phyloP scores from a whole-genome alignment of 129 eudicot genomes.

The Centaurea solstitialis region DNA sequence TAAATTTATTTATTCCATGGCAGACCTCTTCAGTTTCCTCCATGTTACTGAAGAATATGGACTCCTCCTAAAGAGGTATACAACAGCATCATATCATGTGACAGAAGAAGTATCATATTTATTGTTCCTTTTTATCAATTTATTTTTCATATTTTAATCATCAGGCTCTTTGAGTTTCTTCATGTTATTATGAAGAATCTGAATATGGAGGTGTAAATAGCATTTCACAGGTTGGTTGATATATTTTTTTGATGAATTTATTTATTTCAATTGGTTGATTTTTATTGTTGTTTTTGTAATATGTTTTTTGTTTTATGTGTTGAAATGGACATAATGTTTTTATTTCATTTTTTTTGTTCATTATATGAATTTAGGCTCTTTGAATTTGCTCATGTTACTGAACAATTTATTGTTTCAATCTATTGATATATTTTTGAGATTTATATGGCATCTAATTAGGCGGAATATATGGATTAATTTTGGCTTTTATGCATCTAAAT shows the following conservation, averaged over 20 bases:
- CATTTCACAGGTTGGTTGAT: background rate
- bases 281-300: background rate
- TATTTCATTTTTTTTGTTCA: background rate
- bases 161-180: background rate
- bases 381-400: background rate
- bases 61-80: background rate
- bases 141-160: background rate
- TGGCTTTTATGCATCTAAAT: background rate
- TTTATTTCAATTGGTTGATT: background rate
- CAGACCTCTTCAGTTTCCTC: background rate
- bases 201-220: background rate
- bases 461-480: conserved; percentile 8
- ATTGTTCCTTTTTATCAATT: background rate
- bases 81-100: background rate
- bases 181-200: conserved; percentile 8
- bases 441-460: background rate
- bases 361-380: background rate
- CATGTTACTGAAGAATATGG: conserved; percentile 1
- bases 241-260: background rate
- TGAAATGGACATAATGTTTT: conserved; percentile 1
- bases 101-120: background rate
- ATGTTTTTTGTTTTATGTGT: background rate
- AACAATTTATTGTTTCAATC: conserved; percentile 3
- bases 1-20: background rate
- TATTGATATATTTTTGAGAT: background rate